Evolutionary conservation across 78 protist genomes (phyloP), one percentile per base, ranked within the genome.

Genomic region (Cavenderia fasciculata): DNA sequence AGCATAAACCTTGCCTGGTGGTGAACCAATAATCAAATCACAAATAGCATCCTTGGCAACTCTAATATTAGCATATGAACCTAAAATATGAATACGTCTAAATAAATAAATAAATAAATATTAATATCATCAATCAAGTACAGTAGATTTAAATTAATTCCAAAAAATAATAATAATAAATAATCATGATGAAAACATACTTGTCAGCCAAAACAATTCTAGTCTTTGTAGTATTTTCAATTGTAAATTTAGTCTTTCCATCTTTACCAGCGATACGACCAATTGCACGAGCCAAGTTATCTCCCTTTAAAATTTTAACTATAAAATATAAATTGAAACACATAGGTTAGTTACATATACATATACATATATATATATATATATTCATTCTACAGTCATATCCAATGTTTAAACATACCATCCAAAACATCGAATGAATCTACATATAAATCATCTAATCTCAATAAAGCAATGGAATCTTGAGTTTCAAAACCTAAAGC

Each of bases 211-310:
- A 61, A 19, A 99, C 99, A 52, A 99, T 96, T 19, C 99, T 92
- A 23, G 99, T 97, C 31, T 92, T 74, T 27, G 99, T 98, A 2
- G 97, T 88, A 75, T 98, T 98, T 93, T 98, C 99, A 56, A 99
- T 98, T 11, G 99, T 94, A 68, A 71, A 97, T 79, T 97, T 97
- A 21, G 98, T 96, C 66, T 94, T 91, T 25, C 99, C 99, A 56
- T 94, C 98, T 89, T 88, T 89, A 63, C 99, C 99, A 23, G 99
- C 99, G 1, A 99, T 85, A 46, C 99, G 97, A 31, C 99, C 99
- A 54, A 99, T 97, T 19, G 99, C 99, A 14, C 99, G 96, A 3
- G 97, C 43, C 11, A 98, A 85, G 56, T 98, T 95, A 29, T 97
- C 99, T 7, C 99, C 99, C 12, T 96, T 85, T 3, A 99, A 92